Conservation (phyloP, 805 yeast species). For the Saccharomycopsis capsularis region DNA sequence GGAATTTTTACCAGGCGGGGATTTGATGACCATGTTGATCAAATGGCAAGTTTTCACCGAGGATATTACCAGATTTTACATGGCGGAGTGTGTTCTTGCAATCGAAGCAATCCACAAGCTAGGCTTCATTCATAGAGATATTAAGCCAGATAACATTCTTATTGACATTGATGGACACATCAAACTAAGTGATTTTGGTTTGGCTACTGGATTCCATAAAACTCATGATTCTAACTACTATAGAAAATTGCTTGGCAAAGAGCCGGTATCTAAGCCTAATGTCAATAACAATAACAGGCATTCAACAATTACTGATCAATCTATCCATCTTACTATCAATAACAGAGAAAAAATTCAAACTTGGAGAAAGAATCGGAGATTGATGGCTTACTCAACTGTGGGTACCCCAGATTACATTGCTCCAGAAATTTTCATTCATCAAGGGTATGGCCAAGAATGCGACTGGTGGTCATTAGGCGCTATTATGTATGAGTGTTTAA, state of each 20-base stretch:
- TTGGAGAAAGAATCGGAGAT: conserved; percentile 85
- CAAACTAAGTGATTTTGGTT: conserved; percentile 67
- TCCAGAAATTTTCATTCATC: conserved; percentile 86
- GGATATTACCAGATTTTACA: conserved; percentile 86
- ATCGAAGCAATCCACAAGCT: conserved; percentile 89
- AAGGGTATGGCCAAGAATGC: conserved; percentile 95
- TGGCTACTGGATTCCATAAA: conserved; percentile 86
- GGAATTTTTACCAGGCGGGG: conserved; percentile 94
- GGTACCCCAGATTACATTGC: conserved; percentile 97
- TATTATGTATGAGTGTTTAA: conserved; percentile 91
- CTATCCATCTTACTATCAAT: conserved; percentile 91
- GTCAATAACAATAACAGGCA: conserved; percentile 28
- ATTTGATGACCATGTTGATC: conserved; percentile 89
- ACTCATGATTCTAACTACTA: conserved; percentile 89
- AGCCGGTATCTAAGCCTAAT: conserved; percentile 23
- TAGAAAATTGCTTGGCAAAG: conserved; percentile 68
- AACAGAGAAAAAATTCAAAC: conserved; percentile 93
- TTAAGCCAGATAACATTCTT: conserved; percentile 92
- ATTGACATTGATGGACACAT: conserved; percentile 74
- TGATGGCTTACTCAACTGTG: conserved; percentile 94
- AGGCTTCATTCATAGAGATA: conserved; percentile 94
- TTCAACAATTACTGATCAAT: conserved; percentile 27
- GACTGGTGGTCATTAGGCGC: conserved; percentile 99
- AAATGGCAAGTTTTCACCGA: conserved; percentile 92
- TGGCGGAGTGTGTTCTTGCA: conserved; percentile 94